Evolutionary conservation across 768 basidiomycete species (phyloP).

Genomic region (Panaeolus cyanescens): DNA sequence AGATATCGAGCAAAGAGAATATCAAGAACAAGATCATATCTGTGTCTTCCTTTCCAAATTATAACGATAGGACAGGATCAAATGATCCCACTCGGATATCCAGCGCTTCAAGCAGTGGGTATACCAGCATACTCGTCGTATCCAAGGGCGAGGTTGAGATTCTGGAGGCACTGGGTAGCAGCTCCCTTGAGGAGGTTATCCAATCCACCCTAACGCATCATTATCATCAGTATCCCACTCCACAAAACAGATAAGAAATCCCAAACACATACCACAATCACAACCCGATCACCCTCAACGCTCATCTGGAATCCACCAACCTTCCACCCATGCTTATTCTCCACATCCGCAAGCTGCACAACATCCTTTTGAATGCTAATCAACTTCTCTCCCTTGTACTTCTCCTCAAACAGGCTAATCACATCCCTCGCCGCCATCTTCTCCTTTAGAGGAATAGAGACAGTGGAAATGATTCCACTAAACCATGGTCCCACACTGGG

Average conservation of each 20-base stretch:
- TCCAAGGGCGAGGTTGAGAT: conserved; percentile 87
- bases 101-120: conserved; percentile 33
- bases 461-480: conserved; percentile 89
- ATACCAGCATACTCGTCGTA: conserved; percentile 86
- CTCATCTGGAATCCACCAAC: conserved; percentile 96
- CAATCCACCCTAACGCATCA: conserved; percentile 69
- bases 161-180: conserved; percentile 98
- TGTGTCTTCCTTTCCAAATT: not conserved
- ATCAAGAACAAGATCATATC: no score
- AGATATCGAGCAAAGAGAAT: not conserved
- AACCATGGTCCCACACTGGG: conserved; percentile 94
- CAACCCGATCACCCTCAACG: conserved; percentile 84
- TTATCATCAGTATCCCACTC: not conserved
- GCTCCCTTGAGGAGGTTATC: conserved; percentile 98
- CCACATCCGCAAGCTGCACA: conserved; percentile 73
- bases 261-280: conserved; percentile 82
- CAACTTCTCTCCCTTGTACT: conserved; percentile 76
- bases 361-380: conserved; percentile 69
- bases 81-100: not conserved
- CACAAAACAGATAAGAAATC: conserved; percentile 1
- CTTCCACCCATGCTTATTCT: conserved; percentile 84
- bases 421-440: conserved; percentile 74
- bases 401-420: conserved; percentile 69
- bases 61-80: not conserved
- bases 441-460: conserved; percentile 77